Evolutionary conservation across 768 basidiomycete species (phyloP), one percentile per base, ranked within the genome.

Genomic region (Xerocomus potaroensis): DNA sequence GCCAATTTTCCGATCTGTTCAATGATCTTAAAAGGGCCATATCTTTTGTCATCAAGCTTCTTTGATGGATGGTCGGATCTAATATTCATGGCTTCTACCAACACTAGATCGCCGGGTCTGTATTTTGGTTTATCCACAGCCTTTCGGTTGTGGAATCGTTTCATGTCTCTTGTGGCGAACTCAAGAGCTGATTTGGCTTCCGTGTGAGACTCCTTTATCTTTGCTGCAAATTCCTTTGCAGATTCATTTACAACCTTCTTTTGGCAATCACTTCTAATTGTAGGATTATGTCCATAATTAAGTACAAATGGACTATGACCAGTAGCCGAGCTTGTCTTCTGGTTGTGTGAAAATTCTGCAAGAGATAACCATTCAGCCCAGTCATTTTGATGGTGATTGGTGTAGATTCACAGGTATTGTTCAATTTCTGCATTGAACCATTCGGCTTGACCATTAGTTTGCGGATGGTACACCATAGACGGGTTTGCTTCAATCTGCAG

Each of bases 221-320:
- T 8, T 0, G 15, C 16, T 5, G 26, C 15, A 15, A 44, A 44
- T 6, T 26, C 32, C 5, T 34, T 15, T 18, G 16, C 19, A 2
- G 34, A 5, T 5, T 6, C 27, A 6, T 37, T 38, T 0, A 12
- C 8, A 5, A 55, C 53, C 12, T 49, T 48, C 8, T 48, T 38
- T 16, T 21, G 12, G 6, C n/a, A 0, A 3, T 31, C 18, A 1
- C n/a, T 3, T 3, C 41, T 14, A 3, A 33, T 22, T 14, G 8
- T 12, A 4, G 45, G 45, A 6, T 46, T 37, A 15, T 46, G 45
- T 0, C 45, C 38, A 11, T 46, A 46, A 10, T 46, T 41, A 4
- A 41, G 31, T 26, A 44, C 57, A 57, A 72, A 71, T 0, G 74
- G 73, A 0, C 70, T 53, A 9, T 50, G 27, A 8, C 53, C 43